A percentile compares a stretch with the other conserved stretches of the same genome.
Conservation (phyloP, 441 rosid genomes). For the Theobroma grandiflorum region DNA sequence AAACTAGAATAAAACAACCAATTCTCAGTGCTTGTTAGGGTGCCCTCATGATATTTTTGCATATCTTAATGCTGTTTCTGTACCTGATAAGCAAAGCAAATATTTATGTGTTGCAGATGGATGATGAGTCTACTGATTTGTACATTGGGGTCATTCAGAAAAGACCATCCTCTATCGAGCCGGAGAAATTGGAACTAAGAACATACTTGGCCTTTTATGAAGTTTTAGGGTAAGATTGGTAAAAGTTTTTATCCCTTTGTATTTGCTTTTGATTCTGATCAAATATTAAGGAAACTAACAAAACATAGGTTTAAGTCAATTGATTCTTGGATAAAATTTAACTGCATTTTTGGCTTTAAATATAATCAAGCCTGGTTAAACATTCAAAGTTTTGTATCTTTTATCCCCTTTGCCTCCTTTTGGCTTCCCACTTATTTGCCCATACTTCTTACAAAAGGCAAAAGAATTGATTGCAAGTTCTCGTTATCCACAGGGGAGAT, state of each 20-base stretch:
- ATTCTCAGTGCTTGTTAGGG: background rate
- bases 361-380: background rate
- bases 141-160: constrained; percentile 52
- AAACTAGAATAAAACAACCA: too few relatives aligned
- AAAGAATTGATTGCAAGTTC: background rate
- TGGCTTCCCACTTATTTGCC: background rate
- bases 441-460: background rate
- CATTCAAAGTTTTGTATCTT: background rate
- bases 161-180: constrained; percentile 23
- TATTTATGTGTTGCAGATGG: constrained; percentile 32
- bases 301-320: background rate
- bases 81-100: background rate
- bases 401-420: background rate
- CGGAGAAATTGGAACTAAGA: constrained; percentile 23
- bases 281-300: background rate
- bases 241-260: background rate
- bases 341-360: background rate
- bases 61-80: background rate
- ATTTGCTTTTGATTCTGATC: background rate
- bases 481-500: constrained; percentile 39
- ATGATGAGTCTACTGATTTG: constrained; percentile 31
- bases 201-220: constrained; percentile 41
- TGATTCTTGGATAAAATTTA: background rate
- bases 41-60: background rate
- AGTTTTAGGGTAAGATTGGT: constrained; percentile 46